Conservation (phyloP, 306 rosid genomes). For the Ormosia semicastrata region DNA sequence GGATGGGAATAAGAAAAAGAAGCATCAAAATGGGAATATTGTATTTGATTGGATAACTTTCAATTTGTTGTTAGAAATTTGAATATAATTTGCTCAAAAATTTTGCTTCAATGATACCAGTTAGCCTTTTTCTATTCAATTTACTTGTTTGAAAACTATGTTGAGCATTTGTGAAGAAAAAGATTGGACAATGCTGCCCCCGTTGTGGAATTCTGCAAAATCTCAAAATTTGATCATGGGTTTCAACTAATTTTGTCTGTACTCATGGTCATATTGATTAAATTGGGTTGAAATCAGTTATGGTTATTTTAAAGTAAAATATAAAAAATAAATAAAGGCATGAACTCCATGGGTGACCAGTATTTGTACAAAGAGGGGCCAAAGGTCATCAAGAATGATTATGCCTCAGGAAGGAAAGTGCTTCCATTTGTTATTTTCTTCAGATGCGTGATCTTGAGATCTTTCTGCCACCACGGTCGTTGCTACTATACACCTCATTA, state of each 20-base stretch:
- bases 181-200: background rate
- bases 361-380: conserved; percentile 29
- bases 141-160: background rate
- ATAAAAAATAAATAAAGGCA: background rate
- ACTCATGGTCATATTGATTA: conserved; percentile 21
- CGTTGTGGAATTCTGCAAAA: background rate
- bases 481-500: too few relatives aligned
- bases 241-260: conserved; percentile 30
- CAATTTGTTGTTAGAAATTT: conserved; percentile 34
- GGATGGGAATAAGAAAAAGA: conserved; percentile 11
- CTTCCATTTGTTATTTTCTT: conserved; percentile 16
- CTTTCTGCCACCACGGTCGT: conserved; percentile 20
- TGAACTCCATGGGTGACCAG: conserved; percentile 16
- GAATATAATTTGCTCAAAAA: conserved; percentile 24
- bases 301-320: conserved; percentile 5
- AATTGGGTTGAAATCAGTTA: conserved; percentile 3
- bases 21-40: conserved; percentile 1
- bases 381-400: conserved; percentile 25
- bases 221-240: conserved; percentile 6
- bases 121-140: conserved; percentile 14
- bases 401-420: conserved; percentile 23
- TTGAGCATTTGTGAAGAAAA: background rate
- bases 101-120: conserved; percentile 14
- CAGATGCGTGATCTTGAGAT: conserved; percentile 15
- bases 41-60: conserved; percentile 33